phyloP scores from a whole-genome alignment of 139 green algal species.

The Closterium sp. region DNA sequence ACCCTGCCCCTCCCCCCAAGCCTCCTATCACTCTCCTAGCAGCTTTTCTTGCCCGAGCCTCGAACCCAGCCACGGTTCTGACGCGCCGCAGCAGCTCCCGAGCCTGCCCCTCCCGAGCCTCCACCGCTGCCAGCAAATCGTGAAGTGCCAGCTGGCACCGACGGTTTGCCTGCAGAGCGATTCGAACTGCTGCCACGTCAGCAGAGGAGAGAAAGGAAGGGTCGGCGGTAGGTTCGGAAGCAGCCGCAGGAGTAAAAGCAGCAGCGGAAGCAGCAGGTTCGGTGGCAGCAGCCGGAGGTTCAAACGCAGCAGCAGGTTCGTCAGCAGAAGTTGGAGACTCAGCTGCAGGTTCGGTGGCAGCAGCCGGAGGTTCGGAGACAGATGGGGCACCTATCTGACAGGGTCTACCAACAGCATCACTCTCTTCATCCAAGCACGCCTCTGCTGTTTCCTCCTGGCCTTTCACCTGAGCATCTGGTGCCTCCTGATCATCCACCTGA shows the following conservation, averaged over 20 bases:
- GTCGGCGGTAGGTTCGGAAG: neutral
- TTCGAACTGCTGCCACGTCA: neutral
- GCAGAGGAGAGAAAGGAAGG: neutral
- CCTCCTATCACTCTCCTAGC: neutral
- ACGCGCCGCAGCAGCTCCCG: constrained; percentile 4
- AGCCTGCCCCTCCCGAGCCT: neutral
- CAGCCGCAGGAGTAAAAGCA: neutral
- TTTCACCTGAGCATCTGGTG: neutral
- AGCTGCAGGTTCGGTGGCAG: too few relatives aligned
- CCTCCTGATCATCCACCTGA: neutral
- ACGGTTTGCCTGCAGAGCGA: neutral
- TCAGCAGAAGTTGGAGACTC: neutral
- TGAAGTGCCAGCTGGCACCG: neutral
- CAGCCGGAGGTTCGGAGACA: too few relatives aligned
- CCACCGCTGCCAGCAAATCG: neutral
- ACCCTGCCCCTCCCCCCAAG: neutral
- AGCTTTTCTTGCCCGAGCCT: neutral
- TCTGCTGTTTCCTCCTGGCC: neutral
- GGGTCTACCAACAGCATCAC: neutral
- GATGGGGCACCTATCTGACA: too few relatives aligned
- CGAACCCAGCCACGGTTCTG: constrained; percentile 2
- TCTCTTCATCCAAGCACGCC: neutral
- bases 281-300: neutral
- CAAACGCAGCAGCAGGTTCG: neutral
- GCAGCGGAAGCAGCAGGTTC: too few relatives aligned